A percentile compares a stretch with the other conserved stretches of the same genome.
Conservation (phyloP, 768 basidiomycete species). For the Udeniomyces megalosporus region DNA sequence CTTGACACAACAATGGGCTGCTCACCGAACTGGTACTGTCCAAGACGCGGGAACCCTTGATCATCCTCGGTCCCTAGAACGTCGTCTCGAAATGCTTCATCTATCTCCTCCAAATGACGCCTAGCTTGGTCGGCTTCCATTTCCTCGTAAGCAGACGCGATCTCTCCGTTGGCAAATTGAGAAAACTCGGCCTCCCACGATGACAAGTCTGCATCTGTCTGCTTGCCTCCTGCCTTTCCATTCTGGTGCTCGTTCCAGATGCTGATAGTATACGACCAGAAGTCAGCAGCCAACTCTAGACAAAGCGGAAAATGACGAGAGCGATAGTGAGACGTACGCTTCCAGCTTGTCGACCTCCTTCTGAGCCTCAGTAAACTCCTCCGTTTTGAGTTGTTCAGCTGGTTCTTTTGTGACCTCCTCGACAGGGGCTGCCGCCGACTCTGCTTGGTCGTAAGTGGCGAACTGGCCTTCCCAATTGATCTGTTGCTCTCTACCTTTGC, state of each 20-base stretch:
- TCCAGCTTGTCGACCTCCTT: not conserved
- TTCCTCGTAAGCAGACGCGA: constrained; percentile 17
- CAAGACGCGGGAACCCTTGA: constrained; percentile 59
- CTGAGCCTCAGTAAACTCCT: not conserved
- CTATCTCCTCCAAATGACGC: constrained; percentile 20
- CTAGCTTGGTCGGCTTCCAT: constrained; percentile 16
- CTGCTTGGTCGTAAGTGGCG: not conserved
- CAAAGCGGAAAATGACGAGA: not conserved
- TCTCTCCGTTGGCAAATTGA: constrained; percentile 22
- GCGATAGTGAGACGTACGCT: not conserved
- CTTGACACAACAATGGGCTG: not conserved
- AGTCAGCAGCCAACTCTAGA: not conserved
- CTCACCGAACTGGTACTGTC: constrained; percentile 63
- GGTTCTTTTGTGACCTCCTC: not conserved
- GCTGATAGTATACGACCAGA: not conserved
- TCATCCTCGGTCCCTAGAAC: constrained; percentile 21
- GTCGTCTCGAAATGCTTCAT: not conserved
- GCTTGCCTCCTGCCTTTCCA: not conserved
- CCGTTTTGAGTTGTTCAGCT: not conserved
- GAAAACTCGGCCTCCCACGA: constrained; percentile 26
- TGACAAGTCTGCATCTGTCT: constrained; percentile 16
- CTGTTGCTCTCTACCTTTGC: not conserved
- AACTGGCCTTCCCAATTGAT: constrained; percentile 2
- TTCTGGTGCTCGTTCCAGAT: constrained; percentile 8
- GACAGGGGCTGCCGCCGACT: not conserved